Conservation (phyloP, 2,329 filamentous ascomycete species). For the Aspergillus pseudotamarii region DNA sequence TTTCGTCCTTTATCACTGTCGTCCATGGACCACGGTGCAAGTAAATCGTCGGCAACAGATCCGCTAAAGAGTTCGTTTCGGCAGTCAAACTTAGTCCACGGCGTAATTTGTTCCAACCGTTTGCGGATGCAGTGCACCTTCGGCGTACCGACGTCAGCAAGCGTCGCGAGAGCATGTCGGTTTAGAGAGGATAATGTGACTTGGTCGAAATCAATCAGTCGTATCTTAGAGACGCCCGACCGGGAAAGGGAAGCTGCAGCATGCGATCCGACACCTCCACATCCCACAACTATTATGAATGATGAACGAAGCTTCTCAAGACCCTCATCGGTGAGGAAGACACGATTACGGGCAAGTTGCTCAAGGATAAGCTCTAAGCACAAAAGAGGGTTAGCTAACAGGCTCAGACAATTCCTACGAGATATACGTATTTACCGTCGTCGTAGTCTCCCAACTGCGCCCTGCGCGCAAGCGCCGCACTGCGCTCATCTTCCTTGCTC, state of each 20-base stretch:
- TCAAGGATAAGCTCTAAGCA: constrained; percentile 81
- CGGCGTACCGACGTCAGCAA: constrained; percentile 88
- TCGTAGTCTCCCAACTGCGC: constrained; percentile 67
- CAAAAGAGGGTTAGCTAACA: constrained; percentile 8
- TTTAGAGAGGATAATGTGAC: constrained; percentile 93
- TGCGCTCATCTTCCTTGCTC: constrained; percentile 59
- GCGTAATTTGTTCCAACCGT: constrained; percentile 80
- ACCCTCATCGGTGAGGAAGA: constrained; percentile 83
- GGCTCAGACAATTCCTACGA: background rate
- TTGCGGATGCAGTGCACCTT: constrained; percentile 86
- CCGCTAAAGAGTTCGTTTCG: constrained; percentile 80
- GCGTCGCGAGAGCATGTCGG: constrained; percentile 90
- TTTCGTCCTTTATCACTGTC: constrained; percentile 45
- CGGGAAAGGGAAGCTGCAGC: constrained; percentile 82
- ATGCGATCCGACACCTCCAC: constrained; percentile 93
- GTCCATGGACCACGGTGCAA: constrained; percentile 66
- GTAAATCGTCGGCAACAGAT: constrained; percentile 64
- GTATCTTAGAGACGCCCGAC: constrained; percentile 83
- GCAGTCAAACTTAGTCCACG: constrained; percentile 90
- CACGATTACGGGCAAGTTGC: constrained; percentile 88
- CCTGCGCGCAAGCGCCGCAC: constrained; percentile 60
- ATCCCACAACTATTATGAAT: constrained; percentile 88
- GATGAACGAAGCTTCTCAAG: constrained; percentile 76
- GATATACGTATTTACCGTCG: constrained; percentile 51
- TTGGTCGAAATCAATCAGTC: constrained; percentile 96